These are phyloP conservation scores for Debaryomyces maramus DNA, from an alignment of 805 yeast genomes.

Conservation along the genomic window DNA sequence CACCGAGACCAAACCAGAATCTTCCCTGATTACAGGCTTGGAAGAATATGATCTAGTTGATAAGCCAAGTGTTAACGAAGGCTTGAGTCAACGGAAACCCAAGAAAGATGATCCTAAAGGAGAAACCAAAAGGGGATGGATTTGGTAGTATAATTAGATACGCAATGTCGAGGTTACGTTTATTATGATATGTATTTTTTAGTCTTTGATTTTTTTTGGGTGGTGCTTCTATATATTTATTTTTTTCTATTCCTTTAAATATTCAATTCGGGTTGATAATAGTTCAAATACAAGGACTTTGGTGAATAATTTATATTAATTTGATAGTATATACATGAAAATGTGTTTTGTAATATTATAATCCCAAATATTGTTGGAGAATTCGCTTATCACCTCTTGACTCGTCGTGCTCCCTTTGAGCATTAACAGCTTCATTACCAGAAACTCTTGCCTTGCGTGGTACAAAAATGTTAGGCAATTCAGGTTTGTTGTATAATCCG, in stretches of 20 bases:
- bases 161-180: not conserved
- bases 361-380: conserved; percentile 31
- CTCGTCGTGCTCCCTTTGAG: conserved; percentile 22
- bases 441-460: conserved; percentile 24
- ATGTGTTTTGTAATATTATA: conserved; percentile 14
- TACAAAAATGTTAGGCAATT: conserved; percentile 42
- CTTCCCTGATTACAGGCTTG: conserved; percentile 4
- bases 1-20: conserved; percentile 4
- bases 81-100: conserved; percentile 7
- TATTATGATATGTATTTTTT: conserved; percentile 5
- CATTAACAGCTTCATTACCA: conserved; percentile 20
- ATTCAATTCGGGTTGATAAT: too few species aligned
- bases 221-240: not conserved
- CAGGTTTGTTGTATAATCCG: conserved; percentile 58
- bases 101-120: not conserved
- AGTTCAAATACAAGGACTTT: too few species aligned
- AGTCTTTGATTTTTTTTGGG: conserved; percentile 1
- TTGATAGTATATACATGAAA: conserved; percentile 11
- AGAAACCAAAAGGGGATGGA: conserved; percentile 18
- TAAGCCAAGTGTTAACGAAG: conserved; percentile 12
- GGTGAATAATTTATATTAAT: too few species aligned
- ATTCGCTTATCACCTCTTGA: conserved; percentile 27
- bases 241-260: conserved; percentile 2
- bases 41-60: conserved; percentile 51
- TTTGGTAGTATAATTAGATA: conserved; percentile 17